Base-by-base conservation (phyloP, 345 rosid species). In the Ceriops decandra region DNA sequence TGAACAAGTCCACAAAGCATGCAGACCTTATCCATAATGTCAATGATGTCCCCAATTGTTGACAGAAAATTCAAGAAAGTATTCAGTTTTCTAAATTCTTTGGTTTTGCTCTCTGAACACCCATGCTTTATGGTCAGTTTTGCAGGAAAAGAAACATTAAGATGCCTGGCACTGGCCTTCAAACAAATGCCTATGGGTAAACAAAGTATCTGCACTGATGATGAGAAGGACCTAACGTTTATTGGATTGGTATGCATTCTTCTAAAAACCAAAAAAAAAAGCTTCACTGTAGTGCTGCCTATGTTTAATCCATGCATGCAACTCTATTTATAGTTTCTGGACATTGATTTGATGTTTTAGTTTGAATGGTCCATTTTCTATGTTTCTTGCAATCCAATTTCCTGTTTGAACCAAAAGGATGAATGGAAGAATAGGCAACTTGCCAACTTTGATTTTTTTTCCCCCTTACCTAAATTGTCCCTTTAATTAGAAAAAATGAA, bases 211-310 rank as follows among this genome's bases (percentile, higher is more conserved):
- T 84, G 96, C 63, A 72, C 79, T 59, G 87, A 88, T 57, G 87
- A 95, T 85, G 99, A 95, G 90, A 91, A 81, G 57, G 99, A 90
- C 76, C 87, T 95, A 78, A 91, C 90, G 52, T 95, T 95, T 86
- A 86, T 95, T 90, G 99, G 98, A 88, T 85, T 95, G 99, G 98
- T 95, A 90, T 85, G 91, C 86, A 78, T 83, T 81, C 85, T 84
- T 69, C 79, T 80, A 80, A 74, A 52, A 28, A 22, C 81, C 85
- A 80, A 73, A 51, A 21, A 32, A 32, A 36, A 52, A 58, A 32
- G 38, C 42, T 59, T 63, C 32, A 35, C 28, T 42, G 57, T 35
- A 57, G 51, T 52, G 4, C 11, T 61, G 49, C 52, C 57, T 68
- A 15, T 64, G 38, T 26, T 33, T 28, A 74, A 36, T 69, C 32